Evolutionary conservation across 129 eudicot species (phyloP).

Genomic region (Pseudognaphalium luteoalbum): DNA sequence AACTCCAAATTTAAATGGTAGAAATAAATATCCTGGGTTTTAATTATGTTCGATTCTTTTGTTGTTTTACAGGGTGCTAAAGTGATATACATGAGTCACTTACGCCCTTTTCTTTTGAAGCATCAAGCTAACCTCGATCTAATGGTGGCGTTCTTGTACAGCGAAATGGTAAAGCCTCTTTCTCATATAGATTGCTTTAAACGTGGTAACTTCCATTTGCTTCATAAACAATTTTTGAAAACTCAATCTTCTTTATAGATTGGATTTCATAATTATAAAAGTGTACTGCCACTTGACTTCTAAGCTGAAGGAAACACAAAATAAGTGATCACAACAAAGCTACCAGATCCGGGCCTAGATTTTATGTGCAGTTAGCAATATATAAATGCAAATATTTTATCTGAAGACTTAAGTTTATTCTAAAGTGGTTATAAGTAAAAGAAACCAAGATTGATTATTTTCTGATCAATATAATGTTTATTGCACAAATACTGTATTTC

Average conservation of each 20-base stretch:
- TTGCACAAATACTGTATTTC: slow-evolving; percentile 11
- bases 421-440: background rate
- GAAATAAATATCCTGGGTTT: background rate
- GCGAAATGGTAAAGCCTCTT: slow-evolving; percentile 56
- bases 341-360: background rate
- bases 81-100: slow-evolving; percentile 59
- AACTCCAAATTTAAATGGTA: background rate
- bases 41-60: slow-evolving; percentile 21
- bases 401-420: background rate
- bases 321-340: background rate
- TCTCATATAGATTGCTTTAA: background rate
- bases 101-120: slow-evolving; percentile 77
- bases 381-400: background rate
- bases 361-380: background rate
- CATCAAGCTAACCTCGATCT: slow-evolving; percentile 84
- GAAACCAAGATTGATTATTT: background rate
- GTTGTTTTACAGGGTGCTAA: slow-evolving; percentile 71
- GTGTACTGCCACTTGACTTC: background rate
- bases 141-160: slow-evolving; percentile 50
- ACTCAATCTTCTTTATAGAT: background rate
- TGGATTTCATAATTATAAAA: background rate
- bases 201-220: background rate
- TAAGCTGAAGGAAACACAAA: too few relatives aligned
- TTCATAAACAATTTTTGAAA: background rate
- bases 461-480: background rate